Percentiles rank a stretch among this genome's conserved stretches.
phyloP scores from a whole-genome alignment of 1,284 basidiomycete species.

The Pseudozyma tsukubaensis region DNA sequence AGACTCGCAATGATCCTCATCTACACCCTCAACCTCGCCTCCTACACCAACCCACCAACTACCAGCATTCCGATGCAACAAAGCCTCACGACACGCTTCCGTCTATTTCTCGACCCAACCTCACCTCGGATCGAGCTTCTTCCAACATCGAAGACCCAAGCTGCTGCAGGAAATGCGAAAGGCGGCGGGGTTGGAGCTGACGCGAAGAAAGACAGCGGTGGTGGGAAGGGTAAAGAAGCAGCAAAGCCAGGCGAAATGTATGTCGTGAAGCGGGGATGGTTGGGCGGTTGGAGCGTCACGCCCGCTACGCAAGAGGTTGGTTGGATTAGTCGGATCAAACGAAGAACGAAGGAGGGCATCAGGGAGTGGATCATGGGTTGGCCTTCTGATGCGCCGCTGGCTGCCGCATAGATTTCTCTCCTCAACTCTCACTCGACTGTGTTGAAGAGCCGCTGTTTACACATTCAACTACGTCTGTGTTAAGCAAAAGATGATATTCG shows the following conservation, averaged over 20 bases:
- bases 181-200: conserved; percentile 5
- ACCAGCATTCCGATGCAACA: neutral
- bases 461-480: no score
- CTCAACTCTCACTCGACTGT: no score
- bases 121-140: conserved; percentile 30
- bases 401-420: no score
- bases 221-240: conserved; percentile 3
- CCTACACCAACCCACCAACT: conserved; percentile 26
- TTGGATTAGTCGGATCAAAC: conserved; percentile 14
- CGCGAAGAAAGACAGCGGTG: conserved; percentile 10
- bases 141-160: conserved; percentile 5
- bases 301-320: conserved; percentile 8
- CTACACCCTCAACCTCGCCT: conserved; percentile 28
- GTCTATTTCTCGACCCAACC: conserved; percentile 19
- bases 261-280: conserved; percentile 33
- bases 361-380: conserved; percentile 30
- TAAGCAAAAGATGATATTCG: no score
- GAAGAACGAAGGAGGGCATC: conserved; percentile 1
- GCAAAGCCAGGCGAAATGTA: conserved; percentile 18
- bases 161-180: conserved; percentile 1
- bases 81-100: conserved; percentile 18
- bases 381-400: conserved; percentile 7
- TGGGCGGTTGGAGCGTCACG: conserved; percentile 32
- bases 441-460: no score
- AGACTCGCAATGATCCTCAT: conserved; percentile 35